phyloP scores from a whole-genome alignment of 306 rosid species.

The Prinsepia uniflora region DNA sequence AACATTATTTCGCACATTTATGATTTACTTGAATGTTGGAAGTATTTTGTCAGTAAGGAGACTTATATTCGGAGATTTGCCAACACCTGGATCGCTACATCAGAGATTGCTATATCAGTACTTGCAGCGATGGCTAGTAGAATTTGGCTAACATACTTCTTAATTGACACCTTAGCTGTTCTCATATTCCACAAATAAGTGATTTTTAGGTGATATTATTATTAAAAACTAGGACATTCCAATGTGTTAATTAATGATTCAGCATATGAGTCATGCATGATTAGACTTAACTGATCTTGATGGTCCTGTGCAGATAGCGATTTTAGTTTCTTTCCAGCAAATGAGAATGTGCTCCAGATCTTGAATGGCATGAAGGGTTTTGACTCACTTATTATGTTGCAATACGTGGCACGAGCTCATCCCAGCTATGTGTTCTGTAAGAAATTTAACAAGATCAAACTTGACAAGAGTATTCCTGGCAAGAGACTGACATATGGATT shows the following conservation, averaged over 20 bases:
- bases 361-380: background rate
- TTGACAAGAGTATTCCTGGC: background rate
- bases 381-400: slow-evolving; percentile 11
- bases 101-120: no score
- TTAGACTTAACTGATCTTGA: background rate
- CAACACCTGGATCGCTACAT: no score
- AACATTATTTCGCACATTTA: slow-evolving; percentile 4
- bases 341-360: slow-evolving; percentile 11
- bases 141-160: no score
- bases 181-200: slow-evolving; percentile 29
- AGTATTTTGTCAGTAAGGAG: no score
- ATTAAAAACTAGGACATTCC: no score
- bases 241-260: no score
- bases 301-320: slow-evolving; percentile 16
- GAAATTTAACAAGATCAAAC: slow-evolving; percentile 7
- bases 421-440: slow-evolving; percentile 16
- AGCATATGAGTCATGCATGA: no score
- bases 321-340: background rate
- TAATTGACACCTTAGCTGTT: slow-evolving; percentile 12
- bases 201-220: no score
- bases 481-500: background rate
- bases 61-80: no score
- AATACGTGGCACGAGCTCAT: slow-evolving; percentile 15
- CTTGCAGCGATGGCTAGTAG: no score
- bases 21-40: no score